phyloP scores from a whole-genome alignment of 192 early-diverging fungal genomes.

The Mortierella alpina region DNA sequence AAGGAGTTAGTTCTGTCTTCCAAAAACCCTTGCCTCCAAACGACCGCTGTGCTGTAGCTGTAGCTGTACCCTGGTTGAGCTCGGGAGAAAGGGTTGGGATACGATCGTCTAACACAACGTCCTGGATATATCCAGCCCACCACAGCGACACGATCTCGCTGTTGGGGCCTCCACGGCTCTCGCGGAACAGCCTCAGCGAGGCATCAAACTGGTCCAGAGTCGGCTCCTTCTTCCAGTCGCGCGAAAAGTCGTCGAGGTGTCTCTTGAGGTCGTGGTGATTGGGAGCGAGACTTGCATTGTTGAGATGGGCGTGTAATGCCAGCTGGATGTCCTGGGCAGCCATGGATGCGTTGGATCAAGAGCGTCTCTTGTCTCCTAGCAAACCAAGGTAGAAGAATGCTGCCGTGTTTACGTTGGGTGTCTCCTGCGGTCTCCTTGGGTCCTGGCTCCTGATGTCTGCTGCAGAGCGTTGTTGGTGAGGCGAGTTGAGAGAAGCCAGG shows the following conservation, averaged over 20 bases:
- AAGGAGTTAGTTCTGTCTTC: background rate
- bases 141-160: conserved; percentile 22
- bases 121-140: conserved; percentile 42
- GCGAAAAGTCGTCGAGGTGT: conserved; percentile 37
- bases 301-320: conserved; percentile 40
- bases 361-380: too few species aligned
- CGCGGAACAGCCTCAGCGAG: conserved; percentile 17
- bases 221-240: conserved; percentile 47
- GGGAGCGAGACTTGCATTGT: conserved; percentile 22
- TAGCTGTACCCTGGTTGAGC: conserved; percentile 20
- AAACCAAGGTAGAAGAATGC: too few species aligned
- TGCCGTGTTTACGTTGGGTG: too few species aligned
- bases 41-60: background rate
- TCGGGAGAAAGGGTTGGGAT: conserved; percentile 23
- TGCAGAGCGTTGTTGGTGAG: too few species aligned
- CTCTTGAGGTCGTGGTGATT: conserved; percentile 11
- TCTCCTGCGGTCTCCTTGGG: too few species aligned
- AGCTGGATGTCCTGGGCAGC: conserved; percentile 32
- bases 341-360: conserved; percentile 6
- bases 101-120: conserved; percentile 4
- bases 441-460: too few species aligned
- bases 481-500: too few species aligned
- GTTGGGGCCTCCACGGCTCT: conserved; percentile 1
- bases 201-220: conserved; percentile 38
- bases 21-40: background rate